Evolutionary conservation across 169 alveolate species (phyloP), one percentile per base, ranked within the genome.

Genomic region (Theileria luwenshuni): DNA sequence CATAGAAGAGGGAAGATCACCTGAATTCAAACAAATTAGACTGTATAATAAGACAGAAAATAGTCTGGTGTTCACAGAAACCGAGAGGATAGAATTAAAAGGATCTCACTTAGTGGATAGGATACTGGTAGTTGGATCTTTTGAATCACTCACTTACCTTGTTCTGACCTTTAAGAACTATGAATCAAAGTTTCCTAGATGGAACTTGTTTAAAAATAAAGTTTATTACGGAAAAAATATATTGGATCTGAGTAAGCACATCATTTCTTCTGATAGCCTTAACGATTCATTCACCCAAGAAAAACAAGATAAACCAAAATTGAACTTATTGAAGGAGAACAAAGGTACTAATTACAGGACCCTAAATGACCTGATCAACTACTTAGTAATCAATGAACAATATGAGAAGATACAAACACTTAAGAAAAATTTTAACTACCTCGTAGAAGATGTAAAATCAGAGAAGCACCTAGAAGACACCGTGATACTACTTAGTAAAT

Each of bases 1-100:
- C 8, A 60, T 71, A n/a, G 48, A 42, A 28, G 76, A 70, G 23
- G 76, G 71, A 3, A 76, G 77, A 2, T 59, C 12, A 21, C 35
- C 0, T 13, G 45, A 43, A 7, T 62, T 19, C 54, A 62, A 62
- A 62, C 72, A 62, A n/a, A n/a, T 62, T 17, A 43, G 38, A 2
- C 13, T 62, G n/a, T 15, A 35, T 41, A 1, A 62, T 23, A 43
- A 61, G 2, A 19, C 54, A 30, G 56, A 21, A 32, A 41, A 21
- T 33, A n/a, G 13, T 21, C 32, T 35, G 72, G 25, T 23, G 10
- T 30, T 23, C 54, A 27, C 3, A 19, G 21, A 1, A 0, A n/a
- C 33, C 0, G 51, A 23, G 19, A 1, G 28, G 6, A 5, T 32
- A 19, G 49, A 35, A 21, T 2, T 41, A 17, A 7, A n/a, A 19